Conservation (phyloP, 306 rosid species). For the Cercis canadensis region DNA sequence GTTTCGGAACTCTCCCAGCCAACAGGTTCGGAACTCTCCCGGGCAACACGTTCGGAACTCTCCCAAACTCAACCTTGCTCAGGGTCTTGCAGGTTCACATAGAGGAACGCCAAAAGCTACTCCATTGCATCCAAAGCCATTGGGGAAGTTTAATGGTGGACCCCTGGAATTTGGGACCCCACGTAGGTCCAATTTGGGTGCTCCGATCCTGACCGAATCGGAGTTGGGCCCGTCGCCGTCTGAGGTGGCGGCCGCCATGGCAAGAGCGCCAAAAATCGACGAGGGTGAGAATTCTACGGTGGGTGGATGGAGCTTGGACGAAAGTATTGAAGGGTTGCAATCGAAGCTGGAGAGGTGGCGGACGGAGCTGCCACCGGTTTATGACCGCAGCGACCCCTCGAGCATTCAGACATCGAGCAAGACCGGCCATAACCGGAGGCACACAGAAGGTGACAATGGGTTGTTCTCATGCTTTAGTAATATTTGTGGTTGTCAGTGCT, state of each 20-base stretch:
- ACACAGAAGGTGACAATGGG: constrained; percentile 57
- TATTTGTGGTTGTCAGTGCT: constrained; percentile 83
- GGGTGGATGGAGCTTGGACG: constrained; percentile 75
- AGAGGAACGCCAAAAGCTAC: constrained; percentile 41
- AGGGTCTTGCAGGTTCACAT: background rate
- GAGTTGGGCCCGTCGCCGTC: constrained; percentile 95
- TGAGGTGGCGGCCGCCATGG: constrained; percentile 81
- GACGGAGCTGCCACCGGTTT: constrained; percentile 68
- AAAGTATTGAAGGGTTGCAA: constrained; percentile 65
- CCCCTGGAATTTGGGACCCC: constrained; percentile 65
- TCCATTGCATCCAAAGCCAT: constrained; percentile 34
- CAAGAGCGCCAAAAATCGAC: constrained; percentile 43
- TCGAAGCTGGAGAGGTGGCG: constrained; percentile 90
- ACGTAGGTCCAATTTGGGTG: constrained; percentile 43
- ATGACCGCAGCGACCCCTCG: constrained; percentile 62
- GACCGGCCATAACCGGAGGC: constrained; percentile 46
- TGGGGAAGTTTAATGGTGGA: constrained; percentile 6
- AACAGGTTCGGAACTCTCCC: no score
- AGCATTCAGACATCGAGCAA: constrained; percentile 33
- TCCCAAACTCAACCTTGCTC: background rate
- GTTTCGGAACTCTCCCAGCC: background rate
- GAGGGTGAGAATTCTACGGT: constrained; percentile 62
- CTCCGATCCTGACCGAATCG: constrained; percentile 63
- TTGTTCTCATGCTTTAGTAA: constrained; percentile 93
- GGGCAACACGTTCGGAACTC: background rate